phyloP scores from a whole-genome alignment of 805 yeast genomes.

The Ogataea degrootiae region DNA sequence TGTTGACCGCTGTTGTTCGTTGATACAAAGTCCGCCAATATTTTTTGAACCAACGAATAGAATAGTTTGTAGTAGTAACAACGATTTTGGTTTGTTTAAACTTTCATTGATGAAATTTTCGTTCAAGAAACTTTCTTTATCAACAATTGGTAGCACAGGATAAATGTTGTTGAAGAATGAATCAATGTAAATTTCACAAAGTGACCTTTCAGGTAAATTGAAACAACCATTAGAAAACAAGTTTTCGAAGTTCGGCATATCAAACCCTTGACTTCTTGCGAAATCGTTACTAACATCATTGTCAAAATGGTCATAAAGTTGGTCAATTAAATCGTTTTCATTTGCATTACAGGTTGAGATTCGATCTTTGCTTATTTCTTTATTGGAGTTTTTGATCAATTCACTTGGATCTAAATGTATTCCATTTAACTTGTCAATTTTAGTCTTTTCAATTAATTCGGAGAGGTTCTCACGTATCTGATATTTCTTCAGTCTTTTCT shows the following conservation, averaged over 20 bases:
- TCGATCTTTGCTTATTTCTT: background rate
- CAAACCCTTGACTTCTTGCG: constrained; percentile 7
- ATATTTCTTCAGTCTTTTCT: constrained; percentile 12
- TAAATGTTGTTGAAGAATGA: constrained; percentile 59
- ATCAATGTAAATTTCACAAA: constrained; percentile 55
- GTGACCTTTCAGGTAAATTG: constrained; percentile 52
- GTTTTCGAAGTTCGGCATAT: constrained; percentile 49
- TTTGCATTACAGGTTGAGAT: background rate
- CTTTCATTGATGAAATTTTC: constrained; percentile 40
- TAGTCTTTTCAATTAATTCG: constrained; percentile 7
- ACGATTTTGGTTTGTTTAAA: constrained; percentile 51
- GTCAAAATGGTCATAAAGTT: constrained; percentile 4
- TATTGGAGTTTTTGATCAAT: background rate
- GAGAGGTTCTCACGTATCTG: constrained; percentile 10
- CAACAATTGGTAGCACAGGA: constrained; percentile 63
- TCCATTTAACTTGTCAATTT: constrained; percentile 6
- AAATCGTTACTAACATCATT: background rate
- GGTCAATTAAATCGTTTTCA: background rate
- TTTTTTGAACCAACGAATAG: constrained; percentile 61
- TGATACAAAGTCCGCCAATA: constrained; percentile 45
- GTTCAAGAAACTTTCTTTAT: constrained; percentile 54
- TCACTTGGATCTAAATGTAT: constrained; percentile 10
- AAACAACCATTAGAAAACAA: constrained; percentile 65
- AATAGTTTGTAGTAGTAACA: constrained; percentile 56
- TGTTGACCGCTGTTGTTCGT: constrained; percentile 43